Evolutionary conservation across 176 grass and related monocot species (phyloP), one percentile per base, ranked within the genome.

Genomic region (Eragrostis nindensis): DNA sequence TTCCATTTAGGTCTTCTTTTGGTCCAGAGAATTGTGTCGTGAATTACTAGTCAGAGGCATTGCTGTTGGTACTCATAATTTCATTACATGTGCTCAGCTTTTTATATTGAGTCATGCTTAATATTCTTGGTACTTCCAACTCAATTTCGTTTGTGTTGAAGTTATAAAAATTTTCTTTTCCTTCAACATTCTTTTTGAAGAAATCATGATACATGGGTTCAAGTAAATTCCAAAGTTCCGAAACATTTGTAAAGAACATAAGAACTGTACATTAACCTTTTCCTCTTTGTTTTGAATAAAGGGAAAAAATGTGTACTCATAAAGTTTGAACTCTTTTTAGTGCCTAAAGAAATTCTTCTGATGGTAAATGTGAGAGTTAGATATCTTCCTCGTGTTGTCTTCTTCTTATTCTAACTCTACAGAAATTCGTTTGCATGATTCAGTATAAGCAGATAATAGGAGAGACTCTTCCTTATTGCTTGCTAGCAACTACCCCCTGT

Each of bases 1-100:
- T 68, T 79, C 18, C 62, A 62, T 74, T 68, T 74, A 49, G n/a
- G 46, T 54, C 17, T 22, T 78, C n/a, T 42, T 1, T 62, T 83
- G 11, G 25, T 55, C 5, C 5, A 74, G 16, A 61, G 21, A 67
- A 40, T 46, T 73, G 29, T 76, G 66, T 30, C 41, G 22, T 62
- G 5, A 66, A 81, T 42, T 62, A 64, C 36, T 76, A 9, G 3
- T 62, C 62, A 70, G 25, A 15, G 0, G 65, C 27, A 52, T 21
- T 11, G 13, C 16, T 82, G 15, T 60, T 81, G 43, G 44, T 81
- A 50, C 59, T 56, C 13, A 18, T 60, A 49, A 4, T 26, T 59
- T 24, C 57, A 13, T 80, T 57, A 12, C 17, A 16, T 64, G 24
- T 66, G 30, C 70, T 52, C 10, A 66, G 16, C 72, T 52, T 4